Evolutionary conservation across 805 yeast species (phyloP).

Genomic region (Pichia cabralensis): DNA sequence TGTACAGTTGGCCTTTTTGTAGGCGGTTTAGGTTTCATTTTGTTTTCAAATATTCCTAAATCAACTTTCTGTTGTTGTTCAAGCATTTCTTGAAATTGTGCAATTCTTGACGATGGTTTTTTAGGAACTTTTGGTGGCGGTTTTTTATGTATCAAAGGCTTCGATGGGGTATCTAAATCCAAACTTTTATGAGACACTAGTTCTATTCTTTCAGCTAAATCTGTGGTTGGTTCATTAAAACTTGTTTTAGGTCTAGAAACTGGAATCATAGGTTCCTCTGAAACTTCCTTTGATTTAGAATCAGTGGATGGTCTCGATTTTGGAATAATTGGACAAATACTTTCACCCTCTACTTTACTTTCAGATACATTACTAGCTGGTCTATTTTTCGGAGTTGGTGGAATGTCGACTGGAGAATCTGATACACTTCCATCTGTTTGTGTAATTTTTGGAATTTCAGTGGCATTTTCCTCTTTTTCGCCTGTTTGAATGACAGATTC

Average conservation of each 20-base stretch:
- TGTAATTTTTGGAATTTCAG: no score
- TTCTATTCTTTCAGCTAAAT: no score
- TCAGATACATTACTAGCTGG: not conserved
- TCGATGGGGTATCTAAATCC: no score
- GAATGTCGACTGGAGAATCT: no score
- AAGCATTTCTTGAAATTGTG: slow-evolving; percentile 73
- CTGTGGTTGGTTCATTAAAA: no score
- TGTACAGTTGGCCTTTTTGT: slow-evolving; percentile 13
- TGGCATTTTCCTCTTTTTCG: not conserved
- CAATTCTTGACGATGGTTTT: slow-evolving; percentile 68
- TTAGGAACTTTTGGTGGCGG: slow-evolving; percentile 65
- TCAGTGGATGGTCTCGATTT: no score
- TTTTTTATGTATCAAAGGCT: slow-evolving; percentile 9
- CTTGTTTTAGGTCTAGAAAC: not conserved
- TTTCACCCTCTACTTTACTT: not conserved
- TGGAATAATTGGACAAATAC: not conserved
- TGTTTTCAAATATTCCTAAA: slow-evolving; percentile 12
- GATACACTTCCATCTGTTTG: no score
- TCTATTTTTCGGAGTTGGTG: no score
- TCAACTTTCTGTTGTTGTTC: slow-evolving; percentile 39
- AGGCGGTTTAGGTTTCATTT: slow-evolving; percentile 17
- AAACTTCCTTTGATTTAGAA: not conserved
- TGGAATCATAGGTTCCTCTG: not conserved
- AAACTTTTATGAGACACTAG: no score
- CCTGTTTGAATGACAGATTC: no score